These are phyloP conservation scores for Solanum chaucha DNA, from an alignment of 257 asterid species.

Conservation along the genomic window DNA sequence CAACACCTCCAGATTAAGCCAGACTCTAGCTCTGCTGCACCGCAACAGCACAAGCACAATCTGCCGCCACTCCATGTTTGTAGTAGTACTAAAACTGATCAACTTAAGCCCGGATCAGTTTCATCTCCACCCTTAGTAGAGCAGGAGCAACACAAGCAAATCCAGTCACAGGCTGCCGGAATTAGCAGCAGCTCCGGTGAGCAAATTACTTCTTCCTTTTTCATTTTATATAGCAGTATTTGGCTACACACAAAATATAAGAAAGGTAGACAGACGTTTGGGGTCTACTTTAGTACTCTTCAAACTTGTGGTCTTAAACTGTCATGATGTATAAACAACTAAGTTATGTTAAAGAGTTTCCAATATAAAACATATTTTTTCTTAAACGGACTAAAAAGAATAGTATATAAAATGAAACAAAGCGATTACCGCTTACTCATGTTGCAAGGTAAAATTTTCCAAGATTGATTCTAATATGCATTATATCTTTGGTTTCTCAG, in stretches of 20 bases:
- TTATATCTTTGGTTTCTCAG: slow-evolving; percentile 16
- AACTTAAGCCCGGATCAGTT: neutral
- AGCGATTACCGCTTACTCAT: neutral
- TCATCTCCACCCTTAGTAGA: neutral
- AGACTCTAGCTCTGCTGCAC: neutral
- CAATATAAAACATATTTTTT: neutral
- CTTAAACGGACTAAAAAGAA: neutral
- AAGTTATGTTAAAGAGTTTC: neutral
- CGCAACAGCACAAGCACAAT: neutral
- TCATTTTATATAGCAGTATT: neutral
- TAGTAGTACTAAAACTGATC: neutral
- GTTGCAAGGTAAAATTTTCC: neutral
- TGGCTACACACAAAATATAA: neutral
- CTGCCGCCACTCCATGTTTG: neutral
- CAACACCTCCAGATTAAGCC: neutral
- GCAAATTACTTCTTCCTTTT: neutral
- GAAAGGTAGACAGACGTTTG: neutral
- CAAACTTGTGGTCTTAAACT: neutral
- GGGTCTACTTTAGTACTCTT: neutral
- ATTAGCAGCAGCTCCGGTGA: neutral
- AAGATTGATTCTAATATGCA: neutral
- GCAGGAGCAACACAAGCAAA: slow-evolving; percentile 20
- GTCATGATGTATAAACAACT: neutral
- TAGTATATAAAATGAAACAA: neutral
- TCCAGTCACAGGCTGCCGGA: neutral